A percentile compares a stretch with the other conserved stretches of the same genome.
These are phyloP conservation scores for Cafeteria roenbergensis DNA, from an alignment of 108 stramenopile species.

Conservation along the genomic window DNA sequence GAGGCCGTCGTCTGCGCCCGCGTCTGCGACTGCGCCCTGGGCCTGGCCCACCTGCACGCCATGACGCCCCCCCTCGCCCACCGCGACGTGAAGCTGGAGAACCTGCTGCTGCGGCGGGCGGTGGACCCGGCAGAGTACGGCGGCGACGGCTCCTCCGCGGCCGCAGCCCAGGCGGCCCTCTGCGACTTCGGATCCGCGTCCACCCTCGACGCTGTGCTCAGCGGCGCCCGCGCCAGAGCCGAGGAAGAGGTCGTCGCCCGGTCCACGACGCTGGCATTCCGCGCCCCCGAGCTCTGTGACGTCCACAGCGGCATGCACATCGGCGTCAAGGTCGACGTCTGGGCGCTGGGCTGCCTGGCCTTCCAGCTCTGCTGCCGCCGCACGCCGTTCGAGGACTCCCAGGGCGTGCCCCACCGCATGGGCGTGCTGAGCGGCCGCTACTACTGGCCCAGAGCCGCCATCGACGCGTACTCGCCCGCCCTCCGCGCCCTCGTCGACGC, in stretches of 20 bases:
- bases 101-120: conserved; percentile 81
- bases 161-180: too few relatives aligned
- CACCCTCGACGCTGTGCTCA: too few relatives aligned
- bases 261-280: conserved; percentile 9
- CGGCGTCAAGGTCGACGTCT: conserved; percentile 9
- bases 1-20: too few relatives aligned
- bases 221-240: too few relatives aligned
- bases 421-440: too few relatives aligned
- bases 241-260: conserved; percentile 2
- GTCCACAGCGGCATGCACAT: neutral
- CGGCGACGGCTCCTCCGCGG: too few relatives aligned
- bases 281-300: conserved; percentile 20
- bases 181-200: too few relatives aligned
- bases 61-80: conserved; percentile 33
- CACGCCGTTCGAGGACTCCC: neutral
- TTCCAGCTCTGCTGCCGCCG: neutral
- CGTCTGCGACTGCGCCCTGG: conserved; percentile 30
- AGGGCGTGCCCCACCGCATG: too few relatives aligned
- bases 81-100: conserved; percentile 65
- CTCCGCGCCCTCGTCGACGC: too few relatives aligned
- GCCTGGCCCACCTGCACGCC: conserved; percentile 34
- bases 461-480: too few relatives aligned
- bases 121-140: too few relatives aligned
- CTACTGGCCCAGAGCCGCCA: too few relatives aligned
- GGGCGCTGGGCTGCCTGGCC: conserved; percentile 17